Conservation (phyloP, 371 early-diverging fungal genomes). For the Mucor sp. region DNA sequence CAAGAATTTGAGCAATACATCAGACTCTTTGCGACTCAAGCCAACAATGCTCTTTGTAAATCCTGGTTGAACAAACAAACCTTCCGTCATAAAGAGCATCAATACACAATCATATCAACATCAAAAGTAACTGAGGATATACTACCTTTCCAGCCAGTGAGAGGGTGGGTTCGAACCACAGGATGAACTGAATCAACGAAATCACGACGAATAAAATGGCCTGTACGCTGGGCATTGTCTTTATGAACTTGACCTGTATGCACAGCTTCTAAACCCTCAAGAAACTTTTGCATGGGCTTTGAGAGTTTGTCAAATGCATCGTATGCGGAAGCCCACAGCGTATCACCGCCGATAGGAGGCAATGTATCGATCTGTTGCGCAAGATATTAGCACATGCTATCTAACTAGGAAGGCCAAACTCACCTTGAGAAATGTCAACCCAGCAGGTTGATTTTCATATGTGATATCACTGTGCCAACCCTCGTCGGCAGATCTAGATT, state of each 20-base stretch:
- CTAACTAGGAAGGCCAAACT: no score
- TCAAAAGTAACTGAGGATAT: no score
- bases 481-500: constrained; percentile 7
- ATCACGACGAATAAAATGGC: constrained; percentile 46
- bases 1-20: constrained; percentile 46
- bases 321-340: constrained; percentile 62
- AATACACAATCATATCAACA: no score
- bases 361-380: constrained; percentile 35
- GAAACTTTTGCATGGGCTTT: constrained; percentile 50
- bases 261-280: constrained; percentile 61
- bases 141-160: constrained; percentile 62
- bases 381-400: no score
- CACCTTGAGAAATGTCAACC: constrained; percentile 54
- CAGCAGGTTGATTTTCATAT: constrained; percentile 61
- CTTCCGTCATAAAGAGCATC: neutral
- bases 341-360: constrained; percentile 62
- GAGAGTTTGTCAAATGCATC: constrained; percentile 63
- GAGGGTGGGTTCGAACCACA: constrained; percentile 64
- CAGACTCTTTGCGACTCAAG: constrained; percentile 52
- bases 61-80: constrained; percentile 58
- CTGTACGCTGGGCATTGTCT: constrained; percentile 32
- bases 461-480: constrained; percentile 64
- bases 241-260: constrained; percentile 54
- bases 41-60: constrained; percentile 60
- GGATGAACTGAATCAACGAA: constrained; percentile 52